Evolutionary conservation across 1,284 basidiomycete genomes (phyloP).

Genomic region (Farysia itapuensis): DNA sequence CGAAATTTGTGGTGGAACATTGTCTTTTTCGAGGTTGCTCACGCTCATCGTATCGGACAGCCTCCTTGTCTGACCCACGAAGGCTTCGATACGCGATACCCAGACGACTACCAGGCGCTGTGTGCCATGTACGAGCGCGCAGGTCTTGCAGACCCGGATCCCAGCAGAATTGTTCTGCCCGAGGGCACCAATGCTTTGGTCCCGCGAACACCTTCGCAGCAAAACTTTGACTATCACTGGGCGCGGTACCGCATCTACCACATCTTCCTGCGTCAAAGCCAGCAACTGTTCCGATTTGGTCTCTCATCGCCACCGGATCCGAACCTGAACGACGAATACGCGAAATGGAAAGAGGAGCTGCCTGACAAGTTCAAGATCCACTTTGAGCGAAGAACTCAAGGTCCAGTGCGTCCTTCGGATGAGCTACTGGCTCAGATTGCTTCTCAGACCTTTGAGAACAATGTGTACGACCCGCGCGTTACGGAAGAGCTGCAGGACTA

Average conservation of each 20-base stretch:
- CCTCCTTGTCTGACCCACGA: constrained; percentile 38
- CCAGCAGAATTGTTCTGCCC: constrained; percentile 33
- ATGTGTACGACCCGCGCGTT: constrained; percentile 26
- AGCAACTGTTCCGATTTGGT: constrained; percentile 42
- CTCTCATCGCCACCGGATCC: constrained; percentile 33
- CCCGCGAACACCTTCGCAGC: constrained; percentile 20
- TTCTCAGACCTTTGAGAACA: constrained; percentile 14
- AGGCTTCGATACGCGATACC: constrained; percentile 46
- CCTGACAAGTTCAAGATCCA: constrained; percentile 30
- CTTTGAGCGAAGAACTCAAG: constrained; percentile 27
- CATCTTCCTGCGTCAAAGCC: constrained; percentile 38
- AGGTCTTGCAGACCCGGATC: constrained; percentile 25
- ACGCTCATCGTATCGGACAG: constrained; percentile 40
- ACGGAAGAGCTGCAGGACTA: constrained; percentile 33
- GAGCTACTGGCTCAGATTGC: constrained; percentile 18
- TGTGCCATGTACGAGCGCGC: constrained; percentile 37
- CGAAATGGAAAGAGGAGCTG: constrained; percentile 36
- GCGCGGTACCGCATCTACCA: constrained; percentile 39
- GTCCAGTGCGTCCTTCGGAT: constrained; percentile 21
- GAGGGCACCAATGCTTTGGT: constrained; percentile 31
- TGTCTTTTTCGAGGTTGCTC: constrained; percentile 34
- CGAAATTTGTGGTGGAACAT: constrained; percentile 47
- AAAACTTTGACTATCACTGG: constrained; percentile 44
- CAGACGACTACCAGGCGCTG: constrained; percentile 40
- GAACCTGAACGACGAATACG: constrained; percentile 32